phyloP scores from a whole-genome alignment of 2,329 filamentous ascomycete species.

The Byssoonygena ceratinophila region DNA sequence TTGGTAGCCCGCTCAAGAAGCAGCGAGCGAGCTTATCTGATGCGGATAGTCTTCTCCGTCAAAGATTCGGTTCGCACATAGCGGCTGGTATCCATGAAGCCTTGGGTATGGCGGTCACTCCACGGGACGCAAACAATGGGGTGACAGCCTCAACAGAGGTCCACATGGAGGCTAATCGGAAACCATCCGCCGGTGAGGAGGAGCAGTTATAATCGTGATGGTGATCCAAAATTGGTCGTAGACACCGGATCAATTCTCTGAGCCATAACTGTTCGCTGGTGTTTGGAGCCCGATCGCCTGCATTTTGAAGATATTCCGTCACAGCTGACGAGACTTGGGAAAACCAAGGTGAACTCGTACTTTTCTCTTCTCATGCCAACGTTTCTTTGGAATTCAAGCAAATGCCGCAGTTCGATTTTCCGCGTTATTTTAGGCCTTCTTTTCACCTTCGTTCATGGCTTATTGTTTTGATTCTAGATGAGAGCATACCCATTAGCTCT shows the following conservation, averaged over 20 bases:
- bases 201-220: constrained; percentile 9
- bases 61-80: constrained; percentile 32
- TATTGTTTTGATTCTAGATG: not conserved
- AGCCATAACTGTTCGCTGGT: not conserved
- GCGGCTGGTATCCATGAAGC: constrained; percentile 32
- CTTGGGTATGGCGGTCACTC: constrained; percentile 18
- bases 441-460: not conserved
- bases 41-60: constrained; percentile 32
- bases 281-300: not conserved
- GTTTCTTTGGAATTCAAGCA: not conserved
- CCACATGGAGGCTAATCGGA: constrained; percentile 7
- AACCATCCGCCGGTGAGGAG: constrained; percentile 8
- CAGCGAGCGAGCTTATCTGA: constrained; percentile 38
- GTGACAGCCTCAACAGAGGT: constrained; percentile 3
- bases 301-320: not conserved
- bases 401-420: not conserved
- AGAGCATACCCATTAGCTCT: not conserved
- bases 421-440: not conserved
- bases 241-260: not conserved
- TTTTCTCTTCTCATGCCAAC: not conserved
- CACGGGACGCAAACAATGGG: not conserved
- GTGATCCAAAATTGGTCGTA: not conserved
- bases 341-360: not conserved
- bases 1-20: constrained; percentile 41
- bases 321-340: not conserved